Base-by-base conservation (phyloP, 345 rosid genomes). In the Populus nigra region DNA sequence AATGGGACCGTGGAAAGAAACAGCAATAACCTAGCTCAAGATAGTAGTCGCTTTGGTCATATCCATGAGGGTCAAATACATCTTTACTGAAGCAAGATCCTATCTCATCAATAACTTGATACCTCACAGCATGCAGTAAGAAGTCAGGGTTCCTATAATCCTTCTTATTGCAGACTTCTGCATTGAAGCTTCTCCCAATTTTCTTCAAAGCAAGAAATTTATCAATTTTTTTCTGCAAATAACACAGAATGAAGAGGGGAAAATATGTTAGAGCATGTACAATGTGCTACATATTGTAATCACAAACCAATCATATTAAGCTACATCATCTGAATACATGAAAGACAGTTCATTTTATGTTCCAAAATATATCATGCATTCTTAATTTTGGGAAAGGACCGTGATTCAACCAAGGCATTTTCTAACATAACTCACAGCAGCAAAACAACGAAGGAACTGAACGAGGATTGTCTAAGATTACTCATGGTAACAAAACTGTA, bases 141-240 rank as follows among this genome's bases (percentile, higher is more conserved):
- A 96, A 96, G 80, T 94, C 98, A 2, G 97, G 99, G 78, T 94
- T 96, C 76, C 99, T 85, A 74, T 96, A 96, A 78, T 92, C 98
- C 85, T 96, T 96, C 77, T 89, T 91, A 88, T 94, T 94, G 65
- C 98, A 89, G 47, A 96, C 98, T 83, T 96, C 99, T 16, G 93
- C 88, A 85, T 94, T 96, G 87, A 94, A 96, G 80, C 99, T 94
- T 82, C 91, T 94, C 61, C 99, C 99, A 78, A 88, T 83, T 83
- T 84, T 90, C 77, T 92, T 96, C 80, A 92, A 86, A 35, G 87
- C 79, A 71, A 96, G 84, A 87, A 96, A 96, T 87, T 91, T 93
- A 72, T 91, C 87, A 72, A 96, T 92, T 80, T 80, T 92, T 79
- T 86, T 86, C 99, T 96, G 86, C 84, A 85, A 55, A 65, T 25